Percentiles rank a stretch among this genome's conserved stretches.
Conservation (phyloP, 805 yeast species). For the Kregervanrija pseudodelftensis region DNA sequence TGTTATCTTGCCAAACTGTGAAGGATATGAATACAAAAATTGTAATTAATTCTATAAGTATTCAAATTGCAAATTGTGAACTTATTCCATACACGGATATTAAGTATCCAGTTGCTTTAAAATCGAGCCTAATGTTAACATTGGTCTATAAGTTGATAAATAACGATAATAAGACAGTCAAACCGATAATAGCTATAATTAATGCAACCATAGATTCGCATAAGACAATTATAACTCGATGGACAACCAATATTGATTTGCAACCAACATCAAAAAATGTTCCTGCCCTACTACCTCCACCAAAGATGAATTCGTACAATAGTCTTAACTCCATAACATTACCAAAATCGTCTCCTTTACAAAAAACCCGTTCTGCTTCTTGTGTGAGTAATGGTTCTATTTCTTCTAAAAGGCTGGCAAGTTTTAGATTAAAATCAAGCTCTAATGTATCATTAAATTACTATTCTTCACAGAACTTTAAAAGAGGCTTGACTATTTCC, state of each 20-base stretch:
- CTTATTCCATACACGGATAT: constrained; percentile 15
- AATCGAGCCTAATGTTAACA: constrained; percentile 13
- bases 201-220: constrained; percentile 14
- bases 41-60: constrained; percentile 11
- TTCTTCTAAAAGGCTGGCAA: constrained; percentile 15
- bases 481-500: constrained; percentile 38
- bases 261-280: constrained; percentile 4
- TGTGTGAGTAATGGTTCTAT: constrained; percentile 18
- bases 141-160: constrained; percentile 22
- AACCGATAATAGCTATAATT: constrained; percentile 21
- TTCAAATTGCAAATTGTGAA: constrained; percentile 20
- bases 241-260: constrained; percentile 33
- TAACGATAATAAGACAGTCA: constrained; percentile 20
- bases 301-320: constrained; percentile 12
- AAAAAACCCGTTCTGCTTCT: background rate
- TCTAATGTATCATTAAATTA: constrained; percentile 16
- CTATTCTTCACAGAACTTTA: constrained; percentile 10
- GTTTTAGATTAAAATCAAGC: constrained; percentile 13
- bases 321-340: constrained; percentile 17
- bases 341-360: too few relatives aligned
- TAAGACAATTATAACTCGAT: constrained; percentile 23
- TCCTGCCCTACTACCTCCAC: constrained; percentile 7
- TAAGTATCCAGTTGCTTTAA: constrained; percentile 25
- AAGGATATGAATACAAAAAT: constrained; percentile 8
- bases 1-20: constrained; percentile 13